These are phyloP conservation scores for Lanmaoa rubissima DNA, from an alignment of 768 basidiomycete species.

Conservation along the genomic window DNA sequence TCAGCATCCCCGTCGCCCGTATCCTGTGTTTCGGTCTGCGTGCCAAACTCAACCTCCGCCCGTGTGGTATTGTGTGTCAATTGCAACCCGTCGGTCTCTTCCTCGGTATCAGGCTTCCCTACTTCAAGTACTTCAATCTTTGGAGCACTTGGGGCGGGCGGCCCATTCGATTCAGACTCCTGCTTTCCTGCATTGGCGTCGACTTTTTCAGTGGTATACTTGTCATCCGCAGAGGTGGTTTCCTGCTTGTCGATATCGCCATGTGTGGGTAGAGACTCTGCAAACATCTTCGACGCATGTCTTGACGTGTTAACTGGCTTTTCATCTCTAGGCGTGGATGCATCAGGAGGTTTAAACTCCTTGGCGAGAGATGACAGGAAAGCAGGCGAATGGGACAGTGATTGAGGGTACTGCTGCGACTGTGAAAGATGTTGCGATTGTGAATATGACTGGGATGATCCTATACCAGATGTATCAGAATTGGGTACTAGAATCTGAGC, in stretches of 20 bases:
- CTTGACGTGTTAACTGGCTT: neutral
- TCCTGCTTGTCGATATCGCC: neutral
- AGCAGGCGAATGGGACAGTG: constrained; percentile 3
- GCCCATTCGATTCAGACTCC: neutral
- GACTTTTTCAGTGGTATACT: neutral
- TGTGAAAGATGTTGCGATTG: constrained; percentile 26
- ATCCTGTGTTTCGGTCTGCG: neutral
- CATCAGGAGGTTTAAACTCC: constrained; percentile 19
- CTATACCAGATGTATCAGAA: constrained; percentile 48
- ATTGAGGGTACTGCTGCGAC: constrained; percentile 30
- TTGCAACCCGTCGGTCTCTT: constrained; percentile 11
- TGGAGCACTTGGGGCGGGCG: constrained; percentile 3
- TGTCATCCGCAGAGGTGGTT: neutral
- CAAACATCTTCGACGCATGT: constrained; percentile 3
- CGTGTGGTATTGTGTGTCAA: neutral
- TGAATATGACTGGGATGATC: constrained; percentile 33
- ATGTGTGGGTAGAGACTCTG: neutral
- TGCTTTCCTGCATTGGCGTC: neutral
- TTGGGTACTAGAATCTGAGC: constrained; percentile 52
- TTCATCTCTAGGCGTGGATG: constrained; percentile 20
- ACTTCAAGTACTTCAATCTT: constrained; percentile 12
- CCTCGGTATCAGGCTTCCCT: constrained; percentile 8
- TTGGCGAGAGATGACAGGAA: constrained; percentile 20
- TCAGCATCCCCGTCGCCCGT: neutral
- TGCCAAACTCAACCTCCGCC: neutral